phyloP scores from a whole-genome alignment of 2,329 filamentous ascomycete genomes.

The Fusarium tanahbumbuense region DNA sequence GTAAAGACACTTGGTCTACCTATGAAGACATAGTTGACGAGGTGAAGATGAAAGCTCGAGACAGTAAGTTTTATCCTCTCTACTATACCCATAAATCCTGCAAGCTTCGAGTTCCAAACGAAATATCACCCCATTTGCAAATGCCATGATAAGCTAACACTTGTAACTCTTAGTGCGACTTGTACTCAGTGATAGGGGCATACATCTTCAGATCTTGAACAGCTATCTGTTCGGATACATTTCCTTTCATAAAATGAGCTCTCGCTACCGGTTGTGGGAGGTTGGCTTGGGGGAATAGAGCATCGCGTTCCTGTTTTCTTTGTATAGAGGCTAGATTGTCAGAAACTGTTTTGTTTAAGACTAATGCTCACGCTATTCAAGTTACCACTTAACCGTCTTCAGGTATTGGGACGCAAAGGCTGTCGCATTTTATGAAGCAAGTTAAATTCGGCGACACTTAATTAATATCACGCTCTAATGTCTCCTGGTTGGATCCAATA shows the following conservation, averaged over 20 bases:
- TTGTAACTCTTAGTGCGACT: neutral
- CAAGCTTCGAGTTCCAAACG: too few species aligned
- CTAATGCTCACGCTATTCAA: too few species aligned
- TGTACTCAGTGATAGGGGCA: neutral
- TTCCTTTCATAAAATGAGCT: neutral
- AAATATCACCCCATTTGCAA: neutral
- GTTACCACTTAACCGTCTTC: too few species aligned
- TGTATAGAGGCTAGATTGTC: too few species aligned
- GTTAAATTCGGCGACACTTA: too few species aligned
- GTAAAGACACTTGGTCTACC: neutral
- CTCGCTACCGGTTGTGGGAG: neutral
- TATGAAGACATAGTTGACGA: conserved; percentile 8
- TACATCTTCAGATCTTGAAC: neutral
- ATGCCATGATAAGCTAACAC: neutral
- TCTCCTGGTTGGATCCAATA: too few species aligned
- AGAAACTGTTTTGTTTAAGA: too few species aligned
- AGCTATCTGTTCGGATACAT: neutral
- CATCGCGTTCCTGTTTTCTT: too few species aligned
- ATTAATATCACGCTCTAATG: too few species aligned
- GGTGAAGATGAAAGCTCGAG: neutral
- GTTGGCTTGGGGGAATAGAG: neutral
- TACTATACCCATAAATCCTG: too few species aligned
- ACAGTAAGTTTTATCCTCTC: neutral
- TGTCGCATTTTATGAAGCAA: too few species aligned
- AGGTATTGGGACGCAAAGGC: too few species aligned